phyloP scores from a whole-genome alignment of 257 asterid species.

The Sherardia arvensis region DNA sequence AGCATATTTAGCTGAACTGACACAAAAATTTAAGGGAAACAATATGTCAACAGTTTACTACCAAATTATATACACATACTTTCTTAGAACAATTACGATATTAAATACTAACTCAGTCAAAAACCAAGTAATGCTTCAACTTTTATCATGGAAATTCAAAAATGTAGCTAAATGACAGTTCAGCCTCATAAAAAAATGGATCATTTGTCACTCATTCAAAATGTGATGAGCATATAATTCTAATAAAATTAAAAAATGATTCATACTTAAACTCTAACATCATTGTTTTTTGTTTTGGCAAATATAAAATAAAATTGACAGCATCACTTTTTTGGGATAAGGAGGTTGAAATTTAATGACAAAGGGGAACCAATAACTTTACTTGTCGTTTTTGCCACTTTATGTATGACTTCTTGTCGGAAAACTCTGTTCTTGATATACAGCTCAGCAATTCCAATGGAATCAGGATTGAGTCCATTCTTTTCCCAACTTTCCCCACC shows the following conservation, averaged over 20 bases:
- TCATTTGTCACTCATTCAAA: not conserved
- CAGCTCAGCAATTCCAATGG: slow-evolving; percentile 88
- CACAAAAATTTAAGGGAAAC: slow-evolving; percentile 34
- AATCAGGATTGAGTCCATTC: slow-evolving; percentile 88
- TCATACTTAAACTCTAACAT: not conserved
- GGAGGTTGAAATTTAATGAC: not conserved
- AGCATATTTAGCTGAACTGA: slow-evolving; percentile 94
- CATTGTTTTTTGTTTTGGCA: not conserved
- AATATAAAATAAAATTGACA: too few species aligned
- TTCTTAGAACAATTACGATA: not conserved
- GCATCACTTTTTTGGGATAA: not conserved
- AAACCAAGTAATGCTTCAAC: not conserved
- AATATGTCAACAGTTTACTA: slow-evolving; percentile 6
- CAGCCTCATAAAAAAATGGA: not conserved
- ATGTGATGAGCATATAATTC: not conserved
- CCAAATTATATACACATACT: not conserved
- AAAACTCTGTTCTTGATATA: slow-evolving; percentile 85
- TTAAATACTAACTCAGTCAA: not conserved
- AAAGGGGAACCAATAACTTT: slow-evolving; percentile 15
- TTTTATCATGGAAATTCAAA: not conserved
- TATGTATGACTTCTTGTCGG: slow-evolving; percentile 89
- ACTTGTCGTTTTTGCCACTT: slow-evolving; percentile 99
- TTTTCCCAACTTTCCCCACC: slow-evolving; percentile 94
- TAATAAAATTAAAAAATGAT: too few species aligned
- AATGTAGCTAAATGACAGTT: not conserved